Percentiles rank a stretch among this genome's conserved stretches.
Evolutionary conservation across 768 basidiomycete species (phyloP).

Genomic region (Mycena metata): DNA sequence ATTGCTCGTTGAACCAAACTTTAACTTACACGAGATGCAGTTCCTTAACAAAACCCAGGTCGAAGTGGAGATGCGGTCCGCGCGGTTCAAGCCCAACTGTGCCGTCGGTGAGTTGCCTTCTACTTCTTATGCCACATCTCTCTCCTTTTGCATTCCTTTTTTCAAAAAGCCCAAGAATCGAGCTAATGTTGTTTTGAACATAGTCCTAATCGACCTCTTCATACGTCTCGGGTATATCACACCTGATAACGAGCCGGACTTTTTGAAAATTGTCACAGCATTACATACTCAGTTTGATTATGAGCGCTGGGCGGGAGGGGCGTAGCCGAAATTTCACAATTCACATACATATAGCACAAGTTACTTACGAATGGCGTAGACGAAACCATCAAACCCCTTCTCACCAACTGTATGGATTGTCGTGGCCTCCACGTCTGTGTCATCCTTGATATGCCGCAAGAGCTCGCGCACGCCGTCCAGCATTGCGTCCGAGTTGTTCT

Average conservation of each 20-base stretch:
- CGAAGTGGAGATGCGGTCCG: conserved; percentile 70
- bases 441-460: conserved; percentile 52
- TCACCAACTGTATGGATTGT: conserved; percentile 49
- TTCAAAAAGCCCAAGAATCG: background rate
- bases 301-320: too few species aligned
- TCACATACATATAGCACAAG: background rate
- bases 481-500: conserved; percentile 21
- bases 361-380: conserved; percentile 42
- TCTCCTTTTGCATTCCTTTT: background rate
- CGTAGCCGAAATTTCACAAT: too few species aligned
- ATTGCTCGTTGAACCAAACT: background rate
- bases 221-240: conserved; percentile 89
- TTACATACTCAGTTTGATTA: conserved; percentile 44
- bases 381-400: conserved; percentile 51
- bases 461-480: conserved; percentile 52
- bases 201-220: conserved; percentile 91
- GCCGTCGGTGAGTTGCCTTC: conserved; percentile 71
- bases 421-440: conserved; percentile 49
- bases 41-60: conserved; percentile 76
- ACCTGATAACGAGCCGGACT: conserved; percentile 89
- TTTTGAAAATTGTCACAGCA: conserved; percentile 79
- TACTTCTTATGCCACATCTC: background rate
- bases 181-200: background rate
- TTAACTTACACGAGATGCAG: conserved; percentile 51
- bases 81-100: conserved; percentile 94